Evolutionary conservation across 2,329 filamentous ascomycete genomes (phyloP), one percentile per base, ranked within the genome.

Genomic region (Cladosporium sp.): DNA sequence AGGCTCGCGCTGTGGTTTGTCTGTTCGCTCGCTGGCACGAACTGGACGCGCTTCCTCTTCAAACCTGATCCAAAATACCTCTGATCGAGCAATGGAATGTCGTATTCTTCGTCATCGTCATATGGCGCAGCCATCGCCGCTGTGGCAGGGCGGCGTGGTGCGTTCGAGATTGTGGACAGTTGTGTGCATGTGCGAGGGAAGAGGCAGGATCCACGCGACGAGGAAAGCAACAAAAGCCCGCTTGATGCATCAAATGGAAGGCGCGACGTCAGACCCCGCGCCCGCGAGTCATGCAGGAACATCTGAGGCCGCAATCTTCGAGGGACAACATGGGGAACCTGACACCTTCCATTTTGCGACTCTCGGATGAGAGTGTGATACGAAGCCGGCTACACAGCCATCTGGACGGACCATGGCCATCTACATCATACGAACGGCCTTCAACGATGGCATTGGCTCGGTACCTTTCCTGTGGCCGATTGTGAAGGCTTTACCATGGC

Each of bases 41-140:
- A 86, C 5, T 74, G 72, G 41, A 86, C 77, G 49, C 71, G 74
- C 68, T 80, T 83, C 59, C 80, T 74, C 63, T 80, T 81, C 49
- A 85, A 76, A n/a, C 82, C 81, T 10, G 81, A 78, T 41, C 80
- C 79, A 58, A 84, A 85, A 53, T 79, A 76, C 10, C 77, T 75
- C 60, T 83, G 81, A 54, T 82, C 75, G 56, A 77, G 73, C 4
- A 82, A 71, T 0, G 82, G 81, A 2, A 79, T 70, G 14, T 77
- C 78, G 55, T 83, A 84, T 41, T 83, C 76, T 34, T 81, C 78
- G 18, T 80, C 77, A 13, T 63, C 69, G 53, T 52, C 44, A 28
- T 44, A 28, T 22, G 28, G 37, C 18, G 18, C 22, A 28, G 22
- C 28, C 49, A 52, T 45, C 41, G 32, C 40, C 13, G 32, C 41